A percentile compares a stretch with the other conserved stretches of the same genome.
phyloP scores from a whole-genome alignment of 495 filamentous ascomycete genomes.

The Annulohypoxylon stygium region DNA sequence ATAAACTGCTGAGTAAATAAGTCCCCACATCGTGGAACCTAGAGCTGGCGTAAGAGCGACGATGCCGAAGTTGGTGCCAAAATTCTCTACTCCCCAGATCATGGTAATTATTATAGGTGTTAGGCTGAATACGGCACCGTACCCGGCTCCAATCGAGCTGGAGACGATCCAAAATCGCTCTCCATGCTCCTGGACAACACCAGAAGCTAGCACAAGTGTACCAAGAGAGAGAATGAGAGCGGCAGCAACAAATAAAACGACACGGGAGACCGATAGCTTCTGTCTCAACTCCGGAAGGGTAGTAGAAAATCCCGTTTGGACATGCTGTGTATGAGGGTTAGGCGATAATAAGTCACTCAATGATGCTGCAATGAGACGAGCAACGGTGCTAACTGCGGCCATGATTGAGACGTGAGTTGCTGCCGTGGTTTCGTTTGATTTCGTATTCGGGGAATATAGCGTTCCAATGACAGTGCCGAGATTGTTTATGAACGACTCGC shows the following conservation, averaged over 20 bases:
- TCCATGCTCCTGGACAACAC: slow-evolving; percentile 72
- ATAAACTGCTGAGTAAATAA: slow-evolving; percentile 85
- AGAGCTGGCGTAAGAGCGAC: slow-evolving; percentile 89
- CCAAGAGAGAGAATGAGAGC: slow-evolving; percentile 82
- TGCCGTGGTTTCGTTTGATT: slow-evolving; percentile 69
- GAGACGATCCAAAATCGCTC: slow-evolving; percentile 84
- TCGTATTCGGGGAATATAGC: slow-evolving; percentile 71
- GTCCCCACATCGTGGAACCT: slow-evolving; percentile 87
- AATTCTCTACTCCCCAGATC: slow-evolving; percentile 98
- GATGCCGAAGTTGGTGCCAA: slow-evolving; percentile 98
- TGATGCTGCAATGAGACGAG: slow-evolving; percentile 85
- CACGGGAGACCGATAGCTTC: slow-evolving; percentile 75
- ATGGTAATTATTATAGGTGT: slow-evolving; percentile 91
- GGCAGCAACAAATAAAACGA: slow-evolving; percentile 81
- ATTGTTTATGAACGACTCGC: slow-evolving; percentile 98
- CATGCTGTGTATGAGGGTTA: slow-evolving; percentile 56
- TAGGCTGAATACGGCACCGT: slow-evolving; percentile 90
- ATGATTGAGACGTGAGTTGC: slow-evolving; percentile 94
- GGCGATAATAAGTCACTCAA: slow-evolving; percentile 91
- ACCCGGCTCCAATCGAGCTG: slow-evolving; percentile 85
- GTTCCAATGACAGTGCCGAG: slow-evolving; percentile 93
- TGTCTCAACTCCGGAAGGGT: slow-evolving; percentile 50
- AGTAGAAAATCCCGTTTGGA: slow-evolving; percentile 56
- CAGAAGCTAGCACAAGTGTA: slow-evolving; percentile 79
- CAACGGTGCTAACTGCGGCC: slow-evolving; percentile 88